A percentile compares a stretch with the other conserved stretches of the same genome.
phyloP scores from a whole-genome alignment of 305 asterid genomes.

The Rubia occidens region DNA sequence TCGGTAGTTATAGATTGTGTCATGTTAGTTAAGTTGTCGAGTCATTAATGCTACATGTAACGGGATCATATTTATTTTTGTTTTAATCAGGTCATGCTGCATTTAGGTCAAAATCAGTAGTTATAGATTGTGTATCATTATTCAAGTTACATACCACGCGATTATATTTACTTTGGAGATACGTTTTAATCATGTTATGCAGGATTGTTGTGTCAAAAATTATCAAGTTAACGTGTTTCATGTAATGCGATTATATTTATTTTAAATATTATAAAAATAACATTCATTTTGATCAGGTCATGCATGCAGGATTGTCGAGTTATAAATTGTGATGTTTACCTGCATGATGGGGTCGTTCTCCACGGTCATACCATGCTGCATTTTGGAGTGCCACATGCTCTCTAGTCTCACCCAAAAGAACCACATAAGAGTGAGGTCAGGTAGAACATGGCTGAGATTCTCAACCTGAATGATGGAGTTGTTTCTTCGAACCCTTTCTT shows the following conservation, averaged over 20 bases:
- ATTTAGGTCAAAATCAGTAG: conserved; percentile 14
- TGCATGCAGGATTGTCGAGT: background rate
- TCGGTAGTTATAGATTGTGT: background rate
- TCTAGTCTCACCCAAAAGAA: conserved; percentile 77
- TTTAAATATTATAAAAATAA: too few relatives aligned
- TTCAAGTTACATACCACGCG: background rate
- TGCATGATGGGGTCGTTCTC: conserved; percentile 61
- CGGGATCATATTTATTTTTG: too few relatives aligned
- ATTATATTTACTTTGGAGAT: too few relatives aligned
- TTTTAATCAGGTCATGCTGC: conserved; percentile 17
- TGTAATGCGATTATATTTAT: too few relatives aligned
- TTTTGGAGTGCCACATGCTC: conserved; percentile 93
- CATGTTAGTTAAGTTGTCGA: background rate
- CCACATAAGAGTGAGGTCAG: conserved; percentile 44
- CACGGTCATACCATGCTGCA: conserved; percentile 43
- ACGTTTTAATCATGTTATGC: too few relatives aligned
- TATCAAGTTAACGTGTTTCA: too few relatives aligned
- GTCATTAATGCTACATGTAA: too few relatives aligned
- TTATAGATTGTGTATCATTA: background rate
- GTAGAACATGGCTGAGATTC: conserved; percentile 48
- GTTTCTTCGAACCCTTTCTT: conserved; percentile 53
- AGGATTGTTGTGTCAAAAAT: too few relatives aligned
- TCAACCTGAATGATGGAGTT: conserved; percentile 41
- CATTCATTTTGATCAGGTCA: too few relatives aligned
- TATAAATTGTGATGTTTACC: background rate